phyloP scores from a whole-genome alignment of 2,329 filamentous ascomycete species.

The Alternaria alternata region DNA sequence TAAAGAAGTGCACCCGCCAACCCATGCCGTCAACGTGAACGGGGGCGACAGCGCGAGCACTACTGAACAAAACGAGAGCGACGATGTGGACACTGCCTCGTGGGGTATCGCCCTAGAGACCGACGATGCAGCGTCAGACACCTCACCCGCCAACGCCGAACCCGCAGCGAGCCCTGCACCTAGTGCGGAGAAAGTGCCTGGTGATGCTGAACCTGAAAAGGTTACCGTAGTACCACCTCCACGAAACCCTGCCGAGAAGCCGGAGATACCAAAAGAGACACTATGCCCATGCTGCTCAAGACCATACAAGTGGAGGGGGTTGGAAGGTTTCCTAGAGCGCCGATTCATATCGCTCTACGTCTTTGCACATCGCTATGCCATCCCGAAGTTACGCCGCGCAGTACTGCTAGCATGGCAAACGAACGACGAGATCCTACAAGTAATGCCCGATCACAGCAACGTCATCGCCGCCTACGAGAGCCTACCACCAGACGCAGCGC shows the following conservation, averaged over 20 bases:
- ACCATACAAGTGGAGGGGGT: slow-evolving; percentile 47
- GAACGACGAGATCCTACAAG: slow-evolving; percentile 48
- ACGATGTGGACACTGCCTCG: slow-evolving; percentile 45
- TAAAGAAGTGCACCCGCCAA: slow-evolving; percentile 41
- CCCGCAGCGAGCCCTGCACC: slow-evolving; percentile 21
- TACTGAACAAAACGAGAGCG: slow-evolving; percentile 30
- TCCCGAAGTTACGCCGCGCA: slow-evolving; percentile 43
- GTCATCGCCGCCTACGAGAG: slow-evolving; percentile 46
- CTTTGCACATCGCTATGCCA: slow-evolving; percentile 45
- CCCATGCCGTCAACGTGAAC: slow-evolving; percentile 37
- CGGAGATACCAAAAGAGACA: slow-evolving; percentile 46
- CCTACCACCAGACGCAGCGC: slow-evolving; percentile 39
- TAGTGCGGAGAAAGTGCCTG: slow-evolving; percentile 41
- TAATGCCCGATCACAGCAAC: slow-evolving; percentile 49
- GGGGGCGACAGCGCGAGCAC: slow-evolving; percentile 22
- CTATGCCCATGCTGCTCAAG: slow-evolving; percentile 47
- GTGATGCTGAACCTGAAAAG: slow-evolving; percentile 42
- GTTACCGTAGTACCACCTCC: slow-evolving; percentile 29
- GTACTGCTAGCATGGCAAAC: slow-evolving; percentile 47
- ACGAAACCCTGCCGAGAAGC: slow-evolving; percentile 44
- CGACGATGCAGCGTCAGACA: slow-evolving; percentile 34
- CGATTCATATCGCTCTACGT: slow-evolving; percentile 48
- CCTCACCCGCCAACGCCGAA: slow-evolving; percentile 14
- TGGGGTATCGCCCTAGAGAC: slow-evolving; percentile 47
- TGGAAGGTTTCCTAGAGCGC: slow-evolving; percentile 49